Base-by-base conservation (phyloP, 352 stramenopile genomes). In the Stramenopiles sp. region DNA sequence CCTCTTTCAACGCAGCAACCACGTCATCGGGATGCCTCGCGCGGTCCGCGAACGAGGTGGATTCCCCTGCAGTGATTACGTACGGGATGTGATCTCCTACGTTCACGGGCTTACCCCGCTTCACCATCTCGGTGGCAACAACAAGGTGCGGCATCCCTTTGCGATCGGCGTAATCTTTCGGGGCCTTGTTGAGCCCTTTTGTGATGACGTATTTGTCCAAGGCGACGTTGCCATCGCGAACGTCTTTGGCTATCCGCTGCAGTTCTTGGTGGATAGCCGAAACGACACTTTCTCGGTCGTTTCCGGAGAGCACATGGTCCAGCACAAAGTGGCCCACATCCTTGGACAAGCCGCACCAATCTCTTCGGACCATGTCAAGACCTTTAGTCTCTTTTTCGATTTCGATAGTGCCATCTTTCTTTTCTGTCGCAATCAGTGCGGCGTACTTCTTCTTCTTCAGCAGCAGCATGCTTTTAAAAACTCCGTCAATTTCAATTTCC, bases 391-490 rank as follows among this genome's bases (percentile, higher is more conserved):
- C 73, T 69, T 69, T 74, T 25, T 63, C 43, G 25, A 18, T 18
- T 25, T 63, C 43, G 25, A 63, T 63, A 12, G 12, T n/a, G 25
- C 68, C 25, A 12, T 12, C 25, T 73, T 73, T 37, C 18, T 34
- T 79, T 77, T 97, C 88, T 25, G 96, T 89, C 2, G 97, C 84
- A 4, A 95, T 92, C 0, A 99, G 81, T 32, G 96, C 95, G 0
- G 95, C 95, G 81, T 99, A 99, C 82, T 99, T 99, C 82, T 99
- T 99, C 84, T 99, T 99, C 83, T 99, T 99, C 33, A 99, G 87
- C 53, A 99, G 85, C 49, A 99, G 83, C 85, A 99, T 98, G 1
- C 86, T 90, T 80, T 97, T 96, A 82, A 99, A 99, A 69, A 99
- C 94, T 80, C 96, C 96, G 82, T 99, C 96, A 33, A 99, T 90